Base-by-base conservation (phyloP, 768 basidiomycete genomes). In the Termitomyces sp. region DNA sequence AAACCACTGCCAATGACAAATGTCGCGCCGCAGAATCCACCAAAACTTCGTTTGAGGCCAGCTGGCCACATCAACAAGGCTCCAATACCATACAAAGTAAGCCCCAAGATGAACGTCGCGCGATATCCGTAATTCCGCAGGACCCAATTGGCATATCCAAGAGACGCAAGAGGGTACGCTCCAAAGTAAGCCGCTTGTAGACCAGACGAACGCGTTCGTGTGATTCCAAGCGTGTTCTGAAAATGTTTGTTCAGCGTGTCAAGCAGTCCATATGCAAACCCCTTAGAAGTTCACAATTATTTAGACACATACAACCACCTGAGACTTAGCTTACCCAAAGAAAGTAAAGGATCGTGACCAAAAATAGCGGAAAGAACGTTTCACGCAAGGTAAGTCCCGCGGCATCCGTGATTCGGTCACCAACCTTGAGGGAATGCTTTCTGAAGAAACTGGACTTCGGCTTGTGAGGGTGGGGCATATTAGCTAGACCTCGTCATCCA, bases 61-160 rank as follows among this genome's bases (percentile, higher is more conserved):
- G 74, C 73, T 6, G 74, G 74, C 74, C 74, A 75, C 73, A 75
- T 74, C 61, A 74, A 61, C 25, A 75, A 63, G 11, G 74, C 74
- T 14, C 74, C 74, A 45, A 75, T 65, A 2, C 74, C 74, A 46
- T 75, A 71, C 11, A 75, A 61, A 1, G 61, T 50, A 5, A 75
- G 64, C 3, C 74, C 74, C 40, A 75, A 63, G 20, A 75, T 75
- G 57, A 75, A 75, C 0, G 70, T 70, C 7, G 74, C 74, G 12
- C 74, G 68, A 51, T 73, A 75, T 8, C 74, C 74, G 37, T 66
- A 74, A 7, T 72, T 65, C 1, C 74, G 66, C n/a, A 75, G 63
- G 7, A 75, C 66, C 72, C 72, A 74, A 57, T 74, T 74, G 3
- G 71, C 72, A 40, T 73, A 75, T 4, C 73, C 71, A 12, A 75